Base-by-base conservation (phyloP, 2,329 filamentous ascomycete genomes). In the Aspergillus fumigatus region DNA sequence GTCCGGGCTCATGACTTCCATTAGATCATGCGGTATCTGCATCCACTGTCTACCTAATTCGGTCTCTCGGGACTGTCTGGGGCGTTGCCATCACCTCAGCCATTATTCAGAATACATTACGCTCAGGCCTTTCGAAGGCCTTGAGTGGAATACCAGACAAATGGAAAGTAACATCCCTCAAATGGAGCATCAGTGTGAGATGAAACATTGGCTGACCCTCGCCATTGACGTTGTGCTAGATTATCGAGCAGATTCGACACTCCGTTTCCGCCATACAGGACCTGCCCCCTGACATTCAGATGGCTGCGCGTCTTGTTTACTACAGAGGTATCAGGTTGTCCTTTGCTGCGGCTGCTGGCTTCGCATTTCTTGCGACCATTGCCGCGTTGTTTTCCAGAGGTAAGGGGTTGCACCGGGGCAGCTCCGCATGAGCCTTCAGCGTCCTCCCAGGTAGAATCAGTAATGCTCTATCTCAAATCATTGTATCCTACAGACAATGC, bases 1-100 rank as follows among this genome's bases (percentile, higher is more conserved):
- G 1, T 8, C 9, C 19, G 62, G 8, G 50, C 27, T 40, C 41
- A 49, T 7, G 14, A 17, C 17, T 26, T 47, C 11, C 32, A 35
- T 11, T 38, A 85, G 84, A 87, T 52, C 84, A 87, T 63, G 84
- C 84, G 10, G 84, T 87, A 1, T 82, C 81, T 0, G 80, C 84
- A 2, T 87, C 84, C 1, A 85, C 82, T 0, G 81, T 86, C 6
- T 88, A 88, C 66, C 77, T 88, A 21, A 80, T 88, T 47, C 80
- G 85, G 26, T 87, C 84, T 0, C 72, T 88, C 3, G 85, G 84
- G 1, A 82, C 80, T 0, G 84, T 88, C 17, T 87, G 83, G 80
- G 84, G 85, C 9, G 85, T 88, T 1, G 84, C 85, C 0, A 75
- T 84, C 38, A 83, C 83, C 0, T 85, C 84, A 8, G 80, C 84